Percentiles rank a stretch among this genome's conserved stretches.
Conservation (phyloP, 2,329 filamentous ascomycete species). For the Hymenoscyphus salicellus region DNA sequence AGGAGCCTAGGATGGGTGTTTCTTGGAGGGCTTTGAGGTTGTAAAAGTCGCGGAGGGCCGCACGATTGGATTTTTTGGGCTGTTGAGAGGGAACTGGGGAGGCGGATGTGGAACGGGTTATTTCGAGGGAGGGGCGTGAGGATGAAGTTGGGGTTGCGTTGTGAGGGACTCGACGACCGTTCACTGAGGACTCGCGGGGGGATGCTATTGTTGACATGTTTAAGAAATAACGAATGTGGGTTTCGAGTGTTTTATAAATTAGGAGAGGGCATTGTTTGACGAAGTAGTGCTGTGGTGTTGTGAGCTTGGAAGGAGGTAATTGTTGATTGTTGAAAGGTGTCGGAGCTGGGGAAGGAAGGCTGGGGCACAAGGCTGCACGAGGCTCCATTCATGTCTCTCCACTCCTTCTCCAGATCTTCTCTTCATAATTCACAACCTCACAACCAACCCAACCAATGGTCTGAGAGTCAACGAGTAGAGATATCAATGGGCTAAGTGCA, state of each 20-base stretch:
- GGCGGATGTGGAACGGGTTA: constrained; percentile 55
- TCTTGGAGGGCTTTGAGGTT: constrained; percentile 58
- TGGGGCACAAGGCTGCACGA: constrained; percentile 23
- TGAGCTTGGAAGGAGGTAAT: neutral
- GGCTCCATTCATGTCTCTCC: constrained; percentile 21
- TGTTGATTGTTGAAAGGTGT: constrained; percentile 15
- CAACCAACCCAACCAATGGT: neutral
- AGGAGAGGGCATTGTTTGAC: neutral
- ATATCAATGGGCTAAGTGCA: too few species aligned
- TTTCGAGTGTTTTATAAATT: neutral
- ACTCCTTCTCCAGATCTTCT: constrained; percentile 1
- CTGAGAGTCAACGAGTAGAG: too few species aligned
- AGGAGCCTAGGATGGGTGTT: constrained; percentile 28
- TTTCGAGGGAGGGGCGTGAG: constrained; percentile 69
- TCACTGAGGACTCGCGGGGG: constrained; percentile 56
- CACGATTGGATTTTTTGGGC: constrained; percentile 57
- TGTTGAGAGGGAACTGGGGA: constrained; percentile 45
- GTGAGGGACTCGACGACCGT: constrained; percentile 55
- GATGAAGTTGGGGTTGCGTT: constrained; percentile 70
- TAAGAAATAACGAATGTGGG: neutral
- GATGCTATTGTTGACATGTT: constrained; percentile 64
- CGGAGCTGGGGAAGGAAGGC: constrained; percentile 12
- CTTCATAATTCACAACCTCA: constrained; percentile 4
- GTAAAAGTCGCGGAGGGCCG: constrained; percentile 91
- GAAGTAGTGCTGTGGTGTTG: constrained; percentile 6